A percentile compares a stretch with the other conserved stretches of the same genome.
These are phyloP conservation scores for Suillus clintonianus DNA, from an alignment of 768 basidiomycete species.

Conservation along the genomic window DNA sequence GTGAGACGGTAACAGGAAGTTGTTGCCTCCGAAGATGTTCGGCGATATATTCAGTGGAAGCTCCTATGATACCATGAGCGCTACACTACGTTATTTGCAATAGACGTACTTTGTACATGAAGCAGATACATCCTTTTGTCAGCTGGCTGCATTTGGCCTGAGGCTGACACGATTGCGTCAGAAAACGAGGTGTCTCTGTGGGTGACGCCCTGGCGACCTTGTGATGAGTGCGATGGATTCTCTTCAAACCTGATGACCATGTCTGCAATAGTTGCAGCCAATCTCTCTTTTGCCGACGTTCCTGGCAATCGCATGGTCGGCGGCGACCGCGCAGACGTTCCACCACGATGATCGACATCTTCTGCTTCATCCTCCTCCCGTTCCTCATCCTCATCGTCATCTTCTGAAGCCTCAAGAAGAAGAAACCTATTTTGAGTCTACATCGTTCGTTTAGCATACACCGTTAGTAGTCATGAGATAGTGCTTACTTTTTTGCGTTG, in stretches of 20 bases:
- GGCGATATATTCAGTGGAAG: neutral
- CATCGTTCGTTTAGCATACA: too few species aligned
- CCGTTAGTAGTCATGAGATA: too few species aligned
- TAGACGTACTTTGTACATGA: neutral
- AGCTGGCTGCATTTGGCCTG: too few species aligned
- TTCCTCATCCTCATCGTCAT: too few species aligned
- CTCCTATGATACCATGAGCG: neutral
- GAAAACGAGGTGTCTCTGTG: too few species aligned
- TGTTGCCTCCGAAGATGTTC: neutral
- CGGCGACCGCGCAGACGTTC: neutral
- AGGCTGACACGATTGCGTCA: too few species aligned
- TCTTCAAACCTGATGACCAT: neutral
- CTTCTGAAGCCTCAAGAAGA: too few species aligned
- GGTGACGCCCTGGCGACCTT: neutral
- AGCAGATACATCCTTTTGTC: neutral
- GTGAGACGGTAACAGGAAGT: neutral
- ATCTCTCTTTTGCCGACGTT: neutral
- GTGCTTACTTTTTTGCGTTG: too few species aligned
- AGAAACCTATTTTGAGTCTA: too few species aligned
- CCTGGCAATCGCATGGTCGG: neutral
- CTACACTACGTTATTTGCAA: neutral
- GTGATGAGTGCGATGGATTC: neutral
- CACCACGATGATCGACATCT: too few species aligned
- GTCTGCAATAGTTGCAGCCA: neutral
- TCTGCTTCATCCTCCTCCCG: too few species aligned